A percentile compares a stretch with the other conserved stretches of the same genome.
Evolutionary conservation across 164 flowering plant species (phyloP).

Genomic region (Tinospora cordifolia): DNA sequence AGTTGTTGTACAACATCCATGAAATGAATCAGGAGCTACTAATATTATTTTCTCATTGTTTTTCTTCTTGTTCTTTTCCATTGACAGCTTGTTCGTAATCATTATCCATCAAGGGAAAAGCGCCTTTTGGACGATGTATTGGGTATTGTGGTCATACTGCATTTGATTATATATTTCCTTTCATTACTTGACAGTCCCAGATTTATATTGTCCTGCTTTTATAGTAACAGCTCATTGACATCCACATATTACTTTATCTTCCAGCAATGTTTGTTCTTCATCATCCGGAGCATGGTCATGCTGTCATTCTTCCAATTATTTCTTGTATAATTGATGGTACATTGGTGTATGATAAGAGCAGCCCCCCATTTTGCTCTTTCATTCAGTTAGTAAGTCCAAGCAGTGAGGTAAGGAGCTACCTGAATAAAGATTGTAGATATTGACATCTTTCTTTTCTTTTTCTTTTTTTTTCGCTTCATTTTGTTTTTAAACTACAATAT

Average conservation of each 20-base stretch:
- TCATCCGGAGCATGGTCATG: slow-evolving; percentile 97
- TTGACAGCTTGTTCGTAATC: slow-evolving; percentile 65
- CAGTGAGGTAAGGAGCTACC: slow-evolving; percentile 52
- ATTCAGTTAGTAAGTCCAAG: slow-evolving; percentile 79
- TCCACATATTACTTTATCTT: slow-evolving; percentile 8
- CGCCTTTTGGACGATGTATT: slow-evolving; percentile 89
- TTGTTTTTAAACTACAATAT: background rate
- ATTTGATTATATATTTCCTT: background rate
- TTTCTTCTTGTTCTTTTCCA: slow-evolving; percentile 10
- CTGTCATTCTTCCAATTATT: slow-evolving; percentile 88
- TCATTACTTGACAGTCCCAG: background rate
- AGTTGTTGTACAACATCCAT: background rate
- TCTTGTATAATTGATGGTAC: slow-evolving; percentile 84
- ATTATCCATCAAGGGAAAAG: slow-evolving; percentile 65
- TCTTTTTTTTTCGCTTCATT: too few species aligned
- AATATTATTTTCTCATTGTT: background rate
- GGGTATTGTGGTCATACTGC: slow-evolving; percentile 37
- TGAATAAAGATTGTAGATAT: background rate
- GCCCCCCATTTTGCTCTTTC: slow-evolving; percentile 85
- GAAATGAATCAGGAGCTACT: background rate
- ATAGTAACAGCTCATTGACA: slow-evolving; percentile 5
- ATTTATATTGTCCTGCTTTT: slow-evolving; percentile 4
- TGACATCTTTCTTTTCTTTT: background rate
- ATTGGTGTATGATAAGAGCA: slow-evolving; percentile 56
- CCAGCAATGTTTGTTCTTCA: slow-evolving; percentile 96